phyloP scores from a whole-genome alignment of 352 stramenopile species.

The Phytophthora chlamydospora region DNA sequence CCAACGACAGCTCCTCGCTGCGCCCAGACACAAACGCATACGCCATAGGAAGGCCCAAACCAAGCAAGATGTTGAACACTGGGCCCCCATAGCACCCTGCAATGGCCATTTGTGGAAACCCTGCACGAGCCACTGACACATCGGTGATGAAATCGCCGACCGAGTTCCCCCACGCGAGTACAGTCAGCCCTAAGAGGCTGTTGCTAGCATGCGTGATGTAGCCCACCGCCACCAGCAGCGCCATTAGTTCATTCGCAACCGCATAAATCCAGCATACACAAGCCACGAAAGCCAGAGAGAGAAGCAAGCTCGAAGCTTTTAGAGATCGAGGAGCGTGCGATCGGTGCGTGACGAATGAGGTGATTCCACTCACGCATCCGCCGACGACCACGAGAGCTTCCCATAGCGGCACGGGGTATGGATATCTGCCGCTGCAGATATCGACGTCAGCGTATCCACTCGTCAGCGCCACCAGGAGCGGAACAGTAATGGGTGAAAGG shows the following conservation, averaged over 20 bases:
- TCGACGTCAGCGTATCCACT: slow-evolving; percentile 42
- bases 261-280: slow-evolving; percentile 94
- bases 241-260: slow-evolving; percentile 88
- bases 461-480: slow-evolving; percentile 85
- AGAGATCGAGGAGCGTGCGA: slow-evolving; percentile 61
- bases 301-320: slow-evolving; percentile 55
- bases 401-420: slow-evolving; percentile 48
- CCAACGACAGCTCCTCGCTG: slow-evolving; percentile 51
- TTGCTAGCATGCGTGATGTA: slow-evolving; percentile 80
- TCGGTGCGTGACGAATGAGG: slow-evolving; percentile 72
- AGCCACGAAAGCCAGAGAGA: slow-evolving; percentile 75
- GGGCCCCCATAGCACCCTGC: slow-evolving; percentile 83
- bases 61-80: slow-evolving; percentile 86
- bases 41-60: slow-evolving; percentile 76
- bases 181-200: slow-evolving; percentile 77
- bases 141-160: slow-evolving; percentile 85
- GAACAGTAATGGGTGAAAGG: slow-evolving; percentile 82
- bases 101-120: slow-evolving; percentile 87
- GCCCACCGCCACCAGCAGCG: slow-evolving; percentile 74
- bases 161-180: slow-evolving; percentile 87
- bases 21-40: slow-evolving; percentile 57
- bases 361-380: slow-evolving; percentile 56
- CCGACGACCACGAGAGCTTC: slow-evolving; percentile 38
- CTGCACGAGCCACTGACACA: slow-evolving; percentile 79
- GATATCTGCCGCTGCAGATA: slow-evolving; percentile 22